Evolutionary conservation across 108 stramenopile genomes (phyloP).

Genomic region (Craspedostauros australis): DNA sequence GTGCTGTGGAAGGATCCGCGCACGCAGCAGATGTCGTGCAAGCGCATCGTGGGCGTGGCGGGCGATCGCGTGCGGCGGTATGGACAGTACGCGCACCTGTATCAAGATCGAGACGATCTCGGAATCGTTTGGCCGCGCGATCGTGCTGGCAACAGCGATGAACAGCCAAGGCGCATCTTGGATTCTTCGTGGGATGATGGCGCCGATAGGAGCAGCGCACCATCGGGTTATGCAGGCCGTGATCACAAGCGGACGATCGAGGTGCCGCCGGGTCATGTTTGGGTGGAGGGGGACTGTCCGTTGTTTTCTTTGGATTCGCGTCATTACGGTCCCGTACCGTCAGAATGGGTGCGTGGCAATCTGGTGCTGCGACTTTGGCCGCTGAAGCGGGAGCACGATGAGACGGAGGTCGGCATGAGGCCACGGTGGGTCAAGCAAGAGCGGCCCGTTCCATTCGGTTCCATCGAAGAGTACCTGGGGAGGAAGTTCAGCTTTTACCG

Average conservation of each 20-base stretch:
- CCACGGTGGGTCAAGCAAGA: conserved; percentile 3
- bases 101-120: conserved; percentile 18
- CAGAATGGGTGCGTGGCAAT: conserved; percentile 58
- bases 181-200: neutral
- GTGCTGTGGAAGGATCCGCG: conserved; percentile 46
- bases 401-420: conserved; percentile 1
- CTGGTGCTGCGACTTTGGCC: conserved; percentile 78
- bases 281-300: conserved; percentile 94
- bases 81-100: conserved; percentile 54
- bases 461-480: conserved; percentile 18
- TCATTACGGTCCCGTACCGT: conserved; percentile 85
- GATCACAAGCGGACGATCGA: conserved; percentile 14
- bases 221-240: neutral
- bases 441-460: conserved; percentile 30
- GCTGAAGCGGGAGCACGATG: conserved; percentile 10
- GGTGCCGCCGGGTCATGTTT: conserved; percentile 81
- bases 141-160: conserved; percentile 9
- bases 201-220: neutral
- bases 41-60: conserved; percentile 67
- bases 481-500: conserved; percentile 21
- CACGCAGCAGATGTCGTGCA: conserved; percentile 38
- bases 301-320: conserved; percentile 86
- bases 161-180: neutral
- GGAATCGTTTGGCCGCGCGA: conserved; percentile 29
- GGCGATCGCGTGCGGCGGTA: conserved; percentile 45